These are phyloP conservation scores for Remersonia thermophila DNA, from an alignment of 2,329 filamentous ascomycete species.

Conservation along the genomic window DNA sequence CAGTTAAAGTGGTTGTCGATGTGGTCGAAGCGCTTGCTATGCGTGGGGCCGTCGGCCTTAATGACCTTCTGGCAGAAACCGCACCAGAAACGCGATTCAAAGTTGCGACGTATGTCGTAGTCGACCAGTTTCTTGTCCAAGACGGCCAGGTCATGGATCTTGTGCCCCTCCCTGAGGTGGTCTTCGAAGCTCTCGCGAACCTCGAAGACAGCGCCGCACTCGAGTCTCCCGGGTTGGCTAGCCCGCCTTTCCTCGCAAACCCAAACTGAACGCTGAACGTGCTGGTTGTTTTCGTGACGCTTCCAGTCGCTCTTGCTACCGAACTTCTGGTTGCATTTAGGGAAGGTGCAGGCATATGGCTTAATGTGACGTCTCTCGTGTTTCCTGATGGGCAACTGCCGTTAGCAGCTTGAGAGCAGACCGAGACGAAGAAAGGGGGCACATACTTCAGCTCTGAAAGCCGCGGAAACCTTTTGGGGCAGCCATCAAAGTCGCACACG, in stretches of 20 bases:
- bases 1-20: slow-evolving; percentile 62
- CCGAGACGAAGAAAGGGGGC: not conserved
- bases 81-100: slow-evolving; percentile 66
- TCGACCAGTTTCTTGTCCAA: slow-evolving; percentile 35
- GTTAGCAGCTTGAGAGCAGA: slow-evolving; percentile 14
- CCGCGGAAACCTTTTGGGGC: slow-evolving; percentile 35
- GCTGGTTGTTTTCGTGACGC: slow-evolving; percentile 72
- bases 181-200: slow-evolving; percentile 44
- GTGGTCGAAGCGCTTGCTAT: slow-evolving; percentile 48
- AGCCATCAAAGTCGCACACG: slow-evolving; percentile 24
- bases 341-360: slow-evolving; percentile 72
- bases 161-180: slow-evolving; percentile 47
- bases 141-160: slow-evolving; percentile 18
- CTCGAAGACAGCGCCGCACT: slow-evolving; percentile 48
- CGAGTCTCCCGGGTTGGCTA: slow-evolving; percentile 3
- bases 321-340: slow-evolving; percentile 57
- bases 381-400: slow-evolving; percentile 48
- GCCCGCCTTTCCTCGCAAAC: slow-evolving; percentile 41
- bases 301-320: slow-evolving; percentile 96
- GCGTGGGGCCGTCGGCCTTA: slow-evolving; percentile 39
- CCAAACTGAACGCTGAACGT: slow-evolving; percentile 61
- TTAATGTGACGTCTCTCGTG: slow-evolving; percentile 70
- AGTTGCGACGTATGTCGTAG: slow-evolving; percentile 52
- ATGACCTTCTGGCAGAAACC: slow-evolving; percentile 61
- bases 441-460: slow-evolving; percentile 45